Base-by-base conservation (phyloP, 306 rosid species). In the Adenanthera pavonina region DNA sequence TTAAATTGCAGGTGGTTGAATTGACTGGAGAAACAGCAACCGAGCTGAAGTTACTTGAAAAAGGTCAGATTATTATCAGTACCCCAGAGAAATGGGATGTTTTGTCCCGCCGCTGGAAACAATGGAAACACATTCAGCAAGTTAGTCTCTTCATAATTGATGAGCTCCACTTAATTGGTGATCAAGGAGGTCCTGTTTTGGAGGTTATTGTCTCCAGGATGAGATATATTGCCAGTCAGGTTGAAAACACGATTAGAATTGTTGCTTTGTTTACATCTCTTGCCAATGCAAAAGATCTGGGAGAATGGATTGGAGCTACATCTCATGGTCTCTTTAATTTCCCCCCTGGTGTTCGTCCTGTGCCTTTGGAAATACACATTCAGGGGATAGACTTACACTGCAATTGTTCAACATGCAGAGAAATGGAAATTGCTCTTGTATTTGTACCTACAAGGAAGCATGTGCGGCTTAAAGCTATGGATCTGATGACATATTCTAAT, bases 51-150 rank as follows among this genome's bases (percentile, higher is more conserved):
- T 90, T 92, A 69, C 95, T 95, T 15, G 97, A 95, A 89, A 95
- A 87, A 84, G 85, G 95, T 76, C 95, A 95, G 80, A 88, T 95
- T 81, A 88, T 95, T 69, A 91, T 95, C 60, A 95, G 97, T 76
- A 95, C 97, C 64, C 97, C 98, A 8, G 97, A 95, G 86, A 95
- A 91, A 89, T 95, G 98, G 98, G 97, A 95, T 86, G 97, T 97
- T 83, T 81, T 95, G 79, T 92, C 98, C 51, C 97, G 97, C 34
- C 95, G 97, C 60, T 95, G 98, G 98, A 92, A 92, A 86, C 97
- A 89, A 69, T 80, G 97, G 74, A 92, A 91, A 72, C 92, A 87
- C 38, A 91, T 91, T 62, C 98, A 95, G 76, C 95, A 92, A 84
- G 97, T 95, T 52, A 92, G 97, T 87, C 97, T 95, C 75, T 91